phyloP scores from a whole-genome alignment of 768 basidiomycete species.

The Saitozyma podzolica region DNA sequence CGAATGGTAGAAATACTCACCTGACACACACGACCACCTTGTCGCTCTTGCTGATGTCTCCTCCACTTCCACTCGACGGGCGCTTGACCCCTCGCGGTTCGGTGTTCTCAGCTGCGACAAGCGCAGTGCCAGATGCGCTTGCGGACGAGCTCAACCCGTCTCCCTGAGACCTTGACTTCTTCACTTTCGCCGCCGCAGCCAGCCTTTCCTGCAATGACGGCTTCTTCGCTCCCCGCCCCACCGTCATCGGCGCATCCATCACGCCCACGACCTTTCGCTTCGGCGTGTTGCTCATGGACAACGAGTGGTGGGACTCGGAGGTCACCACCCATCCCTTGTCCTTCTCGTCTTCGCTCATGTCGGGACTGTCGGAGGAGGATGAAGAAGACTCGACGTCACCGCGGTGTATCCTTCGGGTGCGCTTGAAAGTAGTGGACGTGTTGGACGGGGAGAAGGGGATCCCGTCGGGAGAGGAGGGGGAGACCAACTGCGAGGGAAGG shows the following conservation, averaged over 20 bases:
- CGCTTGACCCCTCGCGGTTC: conserved; percentile 1
- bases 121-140: conserved; percentile 4
- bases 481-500: conserved; percentile 41
- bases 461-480: conserved; percentile 40
- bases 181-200: conserved; percentile 28
- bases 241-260: conserved; percentile 22
- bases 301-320: conserved; percentile 2
- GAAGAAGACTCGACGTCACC: conserved; percentile 44
- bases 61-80: not conserved
- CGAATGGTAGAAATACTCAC: conserved; percentile 24
- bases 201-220: conserved; percentile 34
- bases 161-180: conserved; percentile 23
- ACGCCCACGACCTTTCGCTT: conserved; percentile 34
- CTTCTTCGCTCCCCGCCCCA: conserved; percentile 12
- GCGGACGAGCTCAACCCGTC: conserved; percentile 14
- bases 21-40: conserved; percentile 49
- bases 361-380: conserved; percentile 25
- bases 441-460: conserved; percentile 30
- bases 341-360: not conserved
- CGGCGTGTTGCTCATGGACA: conserved; percentile 20
- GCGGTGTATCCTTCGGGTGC: conserved; percentile 19
- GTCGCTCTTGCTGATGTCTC: conserved; percentile 14
- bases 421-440: not conserved
- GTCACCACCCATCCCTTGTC: not conserved
- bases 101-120: not conserved